These are phyloP conservation scores for Casuarina glauca DNA, from an alignment of 306 rosid genomes.

Conservation along the genomic window DNA sequence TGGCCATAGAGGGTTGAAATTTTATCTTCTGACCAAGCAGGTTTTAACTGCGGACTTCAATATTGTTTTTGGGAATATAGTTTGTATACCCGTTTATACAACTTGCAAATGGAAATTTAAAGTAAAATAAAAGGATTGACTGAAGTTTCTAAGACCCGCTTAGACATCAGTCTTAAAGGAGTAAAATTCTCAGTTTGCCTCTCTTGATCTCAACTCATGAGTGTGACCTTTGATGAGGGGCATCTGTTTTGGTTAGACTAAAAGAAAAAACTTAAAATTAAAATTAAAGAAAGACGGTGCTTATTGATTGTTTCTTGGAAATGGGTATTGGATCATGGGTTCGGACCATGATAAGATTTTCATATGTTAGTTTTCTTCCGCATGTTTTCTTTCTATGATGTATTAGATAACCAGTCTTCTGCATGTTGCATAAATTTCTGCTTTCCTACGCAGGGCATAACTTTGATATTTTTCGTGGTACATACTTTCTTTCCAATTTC, in stretches of 20 bases:
- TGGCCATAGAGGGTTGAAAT: too few species aligned
- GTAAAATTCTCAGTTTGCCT: background rate
- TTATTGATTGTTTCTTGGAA: background rate
- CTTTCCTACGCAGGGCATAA: conserved; percentile 59
- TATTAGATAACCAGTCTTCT: background rate
- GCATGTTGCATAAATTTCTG: conserved; percentile 2
- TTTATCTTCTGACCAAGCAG: too few species aligned
- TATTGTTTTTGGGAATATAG: background rate
- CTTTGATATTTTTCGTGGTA: conserved; percentile 54
- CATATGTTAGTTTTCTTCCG: conserved; percentile 19
- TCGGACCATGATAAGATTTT: conserved; percentile 9
- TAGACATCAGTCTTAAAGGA: background rate
- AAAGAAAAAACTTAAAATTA: background rate
- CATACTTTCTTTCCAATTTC: conserved; percentile 78
- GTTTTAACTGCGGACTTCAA: background rate
- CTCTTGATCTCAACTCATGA: background rate
- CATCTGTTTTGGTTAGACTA: background rate
- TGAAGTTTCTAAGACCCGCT: background rate
- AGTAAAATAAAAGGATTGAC: background rate
- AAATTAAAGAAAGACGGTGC: background rate
- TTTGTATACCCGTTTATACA: background rate
- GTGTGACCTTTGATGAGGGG: background rate
- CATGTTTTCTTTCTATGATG: conserved; percentile 16
- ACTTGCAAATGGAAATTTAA: too few species aligned
- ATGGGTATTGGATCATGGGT: background rate